Percentiles rank a stretch among this genome's conserved stretches.
Conservation (phyloP, 2,329 filamentous ascomycete species). For the Lasiodiplodia citricola region DNA sequence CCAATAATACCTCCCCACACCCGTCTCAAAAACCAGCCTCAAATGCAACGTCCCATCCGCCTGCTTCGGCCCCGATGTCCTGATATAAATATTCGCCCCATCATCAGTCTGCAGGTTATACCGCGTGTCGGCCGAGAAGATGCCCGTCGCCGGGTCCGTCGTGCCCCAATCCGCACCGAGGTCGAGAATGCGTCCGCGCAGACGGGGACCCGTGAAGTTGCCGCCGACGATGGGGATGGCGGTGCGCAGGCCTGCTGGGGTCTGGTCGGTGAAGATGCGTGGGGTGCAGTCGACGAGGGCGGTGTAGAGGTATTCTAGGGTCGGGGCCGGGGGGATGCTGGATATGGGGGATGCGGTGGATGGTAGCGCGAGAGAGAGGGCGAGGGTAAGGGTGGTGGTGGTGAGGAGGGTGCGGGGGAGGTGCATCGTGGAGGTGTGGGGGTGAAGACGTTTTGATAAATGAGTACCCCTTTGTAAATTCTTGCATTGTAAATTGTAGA, state of each 20-base stretch:
- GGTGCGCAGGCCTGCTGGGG: slow-evolving; percentile 28
- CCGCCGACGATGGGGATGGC: slow-evolving; percentile 40
- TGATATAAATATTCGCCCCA: slow-evolving; percentile 41
- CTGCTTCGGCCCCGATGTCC: slow-evolving; percentile 39
- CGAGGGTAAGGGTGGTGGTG: not conserved
- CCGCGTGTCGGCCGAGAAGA: slow-evolving; percentile 43
- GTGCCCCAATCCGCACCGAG: slow-evolving; percentile 48
- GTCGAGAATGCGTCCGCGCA: slow-evolving; percentile 40
- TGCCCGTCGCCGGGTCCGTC: slow-evolving; percentile 35
- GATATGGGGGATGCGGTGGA: too few relatives aligned
- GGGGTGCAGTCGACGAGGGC: slow-evolving; percentile 16
- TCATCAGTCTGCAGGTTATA: slow-evolving; percentile 46
- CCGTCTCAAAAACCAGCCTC: slow-evolving; percentile 43
- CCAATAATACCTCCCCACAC: slow-evolving; percentile 43
- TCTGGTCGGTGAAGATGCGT: slow-evolving; percentile 3
- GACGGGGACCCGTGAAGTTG: slow-evolving; percentile 36
- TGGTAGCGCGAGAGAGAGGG: not conserved
- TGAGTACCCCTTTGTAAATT: not conserved
- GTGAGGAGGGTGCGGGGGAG: not conserved
- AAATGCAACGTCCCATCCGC: slow-evolving; percentile 38
- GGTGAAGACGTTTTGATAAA: not conserved
- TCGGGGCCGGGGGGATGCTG: not conserved
- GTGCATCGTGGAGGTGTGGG: not conserved
- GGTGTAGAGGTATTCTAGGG: slow-evolving; percentile 20
- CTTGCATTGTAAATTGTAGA: not conserved